A percentile compares a stretch with the other conserved stretches of the same genome.
These are phyloP conservation scores for Pyricularia sp. DNA, from an alignment of 2,329 filamentous ascomycete genomes.

Conservation along the genomic window DNA sequence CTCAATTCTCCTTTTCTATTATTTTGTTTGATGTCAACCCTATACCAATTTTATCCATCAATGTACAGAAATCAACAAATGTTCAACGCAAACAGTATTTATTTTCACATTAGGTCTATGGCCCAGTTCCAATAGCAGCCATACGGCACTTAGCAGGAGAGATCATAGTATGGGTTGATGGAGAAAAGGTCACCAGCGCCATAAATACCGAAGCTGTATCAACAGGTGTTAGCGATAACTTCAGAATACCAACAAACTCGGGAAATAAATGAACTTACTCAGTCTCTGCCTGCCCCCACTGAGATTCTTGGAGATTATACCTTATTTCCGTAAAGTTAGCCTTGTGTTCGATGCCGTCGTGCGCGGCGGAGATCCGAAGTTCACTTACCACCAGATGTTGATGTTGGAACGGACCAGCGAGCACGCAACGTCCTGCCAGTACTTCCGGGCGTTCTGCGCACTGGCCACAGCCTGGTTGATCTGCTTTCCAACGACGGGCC, in stretches of 20 bases:
- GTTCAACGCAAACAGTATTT: too few species aligned
- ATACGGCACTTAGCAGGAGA: constrained; percentile 12
- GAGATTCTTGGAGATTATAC: constrained; percentile 18
- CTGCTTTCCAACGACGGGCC: constrained; percentile 41
- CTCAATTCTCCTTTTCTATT: too few species aligned
- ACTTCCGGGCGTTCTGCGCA: constrained; percentile 44
- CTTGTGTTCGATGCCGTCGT: background rate
- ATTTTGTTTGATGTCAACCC: too few species aligned
- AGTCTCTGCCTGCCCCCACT: constrained; percentile 18
- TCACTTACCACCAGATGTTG: constrained; percentile 23
- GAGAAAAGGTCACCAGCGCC: constrained; percentile 17
- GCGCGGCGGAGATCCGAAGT: background rate
- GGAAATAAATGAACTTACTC: constrained; percentile 9
- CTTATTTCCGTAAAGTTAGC: background rate
- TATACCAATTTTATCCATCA: too few species aligned
- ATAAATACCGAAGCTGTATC: constrained; percentile 18
- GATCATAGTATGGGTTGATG: constrained; percentile 16
- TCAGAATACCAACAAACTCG: background rate
- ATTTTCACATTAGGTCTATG: background rate
- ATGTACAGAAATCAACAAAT: too few species aligned
- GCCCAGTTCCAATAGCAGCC: too few species aligned
- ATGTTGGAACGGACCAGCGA: constrained; percentile 6
- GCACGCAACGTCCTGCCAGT: constrained; percentile 50
- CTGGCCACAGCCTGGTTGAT: constrained; percentile 41
- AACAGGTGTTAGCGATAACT: background rate